Evolutionary conservation across 2,329 filamentous ascomycete genomes (phyloP), one percentile per base, ranked within the genome.

Genomic region (Beauveria varroae): DNA sequence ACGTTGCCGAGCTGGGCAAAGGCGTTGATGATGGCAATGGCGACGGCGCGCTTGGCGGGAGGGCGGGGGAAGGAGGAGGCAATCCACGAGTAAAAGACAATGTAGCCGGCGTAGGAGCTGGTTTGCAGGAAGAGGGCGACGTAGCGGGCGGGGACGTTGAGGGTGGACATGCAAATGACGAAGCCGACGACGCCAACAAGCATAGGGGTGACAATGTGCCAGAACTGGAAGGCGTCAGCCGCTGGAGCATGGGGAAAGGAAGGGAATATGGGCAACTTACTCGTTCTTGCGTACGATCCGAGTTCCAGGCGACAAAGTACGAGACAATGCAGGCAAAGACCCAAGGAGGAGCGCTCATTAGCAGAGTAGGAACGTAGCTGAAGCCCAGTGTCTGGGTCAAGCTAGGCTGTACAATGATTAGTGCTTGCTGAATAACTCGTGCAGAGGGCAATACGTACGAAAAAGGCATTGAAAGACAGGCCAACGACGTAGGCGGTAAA

Each of bases 401-500:
- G 0, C 78, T 78, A 0, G 80, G 80, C 77, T 79, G 53, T 28
- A 16, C 24, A 22, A 5, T 1, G 16, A 43, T 68, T 63, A 68
- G 66, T 41, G 7, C 2, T 8, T 37, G 3, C 2, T 61, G 16
- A 34, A 10, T 22, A 16, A 43, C 3, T 9, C 1, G 16, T 8
- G 26, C 0, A 28, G 2, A 6, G 46, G 8, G 12, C 6, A 28
- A 9, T 2, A 73, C 73, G 69, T 67, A 77, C 74, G 70, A 85
- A 85, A 70, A 84, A 86, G 46, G 81, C 81, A 64, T 84, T 84
- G 70, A 84, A 85, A 0, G 81, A 81, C 44, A 78, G 70, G 3
- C 84, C 83, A 6, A 86, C 76, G 8, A 86, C 82, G 63, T 86
- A 86, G 3, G 83, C 81, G 3, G 81, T 83, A 62, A 86, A 81